Evolutionary conservation across 2,329 filamentous ascomycete genomes (phyloP).

Genomic region (Diaporthe sp.): DNA sequence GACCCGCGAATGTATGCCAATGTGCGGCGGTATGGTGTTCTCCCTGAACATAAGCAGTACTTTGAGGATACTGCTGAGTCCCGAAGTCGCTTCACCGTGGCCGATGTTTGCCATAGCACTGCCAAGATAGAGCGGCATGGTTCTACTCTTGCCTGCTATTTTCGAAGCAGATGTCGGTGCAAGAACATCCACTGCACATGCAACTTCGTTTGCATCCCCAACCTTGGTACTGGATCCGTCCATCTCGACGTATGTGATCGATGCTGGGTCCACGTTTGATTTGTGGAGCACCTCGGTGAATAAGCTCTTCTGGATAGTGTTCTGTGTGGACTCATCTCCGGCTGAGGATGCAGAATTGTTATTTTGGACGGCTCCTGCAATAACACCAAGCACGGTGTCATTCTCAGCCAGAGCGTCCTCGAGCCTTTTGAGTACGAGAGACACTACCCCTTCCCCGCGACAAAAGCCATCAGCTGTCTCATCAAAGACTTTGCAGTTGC

Average conservation of each 20-base stretch:
- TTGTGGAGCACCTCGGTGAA: conserved; percentile 79
- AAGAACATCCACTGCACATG: conserved; percentile 74
- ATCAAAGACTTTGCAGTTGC: conserved; percentile 52
- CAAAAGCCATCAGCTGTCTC: conserved; percentile 62
- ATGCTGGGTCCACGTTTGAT: conserved; percentile 79
- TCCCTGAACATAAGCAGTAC: conserved; percentile 42
- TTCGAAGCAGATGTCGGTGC: conserved; percentile 55
- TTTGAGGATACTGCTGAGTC: conserved; percentile 43
- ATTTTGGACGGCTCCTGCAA: conserved; percentile 67
- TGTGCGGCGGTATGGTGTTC: conserved; percentile 41
- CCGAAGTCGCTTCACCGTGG: conserved; percentile 43
- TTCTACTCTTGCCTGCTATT: conserved; percentile 53
- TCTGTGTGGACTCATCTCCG: conserved; percentile 73
- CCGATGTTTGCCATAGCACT: conserved; percentile 62
- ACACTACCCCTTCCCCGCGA: conserved; percentile 62
- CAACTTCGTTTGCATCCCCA: conserved; percentile 86
- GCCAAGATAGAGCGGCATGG: conserved; percentile 69
- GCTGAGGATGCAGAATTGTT: conserved; percentile 73
- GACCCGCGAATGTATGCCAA: conserved; percentile 42
- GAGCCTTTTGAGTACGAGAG: conserved; percentile 63
- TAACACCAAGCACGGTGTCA: conserved; percentile 53
- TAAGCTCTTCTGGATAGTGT: conserved; percentile 53
- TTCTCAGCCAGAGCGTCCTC: conserved; percentile 61
- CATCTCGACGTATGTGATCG: conserved; percentile 89
- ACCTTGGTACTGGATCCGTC: conserved; percentile 83